Percentiles rank a stretch among this genome's conserved stretches.
phyloP scores from a whole-genome alignment of 2,329 filamentous ascomycete species.

The Fusarium anguioides region DNA sequence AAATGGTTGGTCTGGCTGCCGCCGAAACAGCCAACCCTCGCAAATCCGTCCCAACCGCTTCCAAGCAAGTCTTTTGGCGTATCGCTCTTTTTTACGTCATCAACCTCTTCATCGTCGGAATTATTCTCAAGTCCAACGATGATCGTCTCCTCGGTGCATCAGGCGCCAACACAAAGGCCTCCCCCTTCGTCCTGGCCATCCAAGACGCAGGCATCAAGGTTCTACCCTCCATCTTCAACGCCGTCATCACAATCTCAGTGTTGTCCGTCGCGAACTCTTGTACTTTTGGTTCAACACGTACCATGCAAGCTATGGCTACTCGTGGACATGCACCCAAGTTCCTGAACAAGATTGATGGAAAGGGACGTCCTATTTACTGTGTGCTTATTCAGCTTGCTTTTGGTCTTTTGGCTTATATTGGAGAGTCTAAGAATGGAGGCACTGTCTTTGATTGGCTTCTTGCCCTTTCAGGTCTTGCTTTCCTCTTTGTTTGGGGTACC shows the following conservation, averaged over 20 bases:
- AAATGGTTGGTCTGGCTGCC: constrained; percentile 80
- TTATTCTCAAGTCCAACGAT: constrained; percentile 81
- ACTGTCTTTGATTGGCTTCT: constrained; percentile 85
- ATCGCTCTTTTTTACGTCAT: constrained; percentile 92
- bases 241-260: constrained; percentile 93
- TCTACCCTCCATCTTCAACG: constrained; percentile 90
- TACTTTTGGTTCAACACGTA: constrained; percentile 91
- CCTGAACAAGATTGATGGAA: constrained; percentile 82
- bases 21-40: constrained; percentile 81
- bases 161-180: constrained; percentile 75
- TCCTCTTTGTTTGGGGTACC: constrained; percentile 83
- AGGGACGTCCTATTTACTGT: constrained; percentile 80
- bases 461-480: constrained; percentile 76
- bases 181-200: constrained; percentile 94
- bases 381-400: constrained; percentile 74
- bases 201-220: constrained; percentile 82
- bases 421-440: constrained; percentile 68
- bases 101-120: constrained; percentile 81
- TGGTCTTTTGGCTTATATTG: constrained; percentile 82
- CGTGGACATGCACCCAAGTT: constrained; percentile 83
- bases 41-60: constrained; percentile 84
- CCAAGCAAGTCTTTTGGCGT: constrained; percentile 96
- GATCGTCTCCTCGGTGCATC: constrained; percentile 67
- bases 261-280: constrained; percentile 92
- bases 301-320: constrained; percentile 87